These are phyloP conservation scores for Amanita rimosa DNA, from an alignment of 768 basidiomycete species.

Conservation along the genomic window DNA sequence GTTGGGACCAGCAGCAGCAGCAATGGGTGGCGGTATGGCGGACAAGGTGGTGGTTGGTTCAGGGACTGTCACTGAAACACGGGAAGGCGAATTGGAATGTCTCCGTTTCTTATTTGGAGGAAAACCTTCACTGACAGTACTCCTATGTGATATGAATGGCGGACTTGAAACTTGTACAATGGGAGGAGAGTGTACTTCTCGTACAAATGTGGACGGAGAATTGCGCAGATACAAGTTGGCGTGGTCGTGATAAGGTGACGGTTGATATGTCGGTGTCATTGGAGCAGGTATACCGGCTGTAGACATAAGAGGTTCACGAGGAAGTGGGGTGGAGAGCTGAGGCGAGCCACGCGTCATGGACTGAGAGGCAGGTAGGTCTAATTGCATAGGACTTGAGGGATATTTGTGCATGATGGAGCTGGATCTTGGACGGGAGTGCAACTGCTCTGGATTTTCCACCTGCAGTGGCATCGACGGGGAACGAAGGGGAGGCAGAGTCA, in stretches of 20 bases:
- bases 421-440: constrained; percentile 1
- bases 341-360: constrained; percentile 3
- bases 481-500: not conserved
- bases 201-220: not conserved
- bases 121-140: not conserved
- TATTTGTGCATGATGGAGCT: constrained; percentile 1
- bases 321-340: not conserved
- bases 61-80: not conserved
- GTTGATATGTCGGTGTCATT: not conserved
- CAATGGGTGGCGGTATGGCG: constrained; percentile 7
- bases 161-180: not conserved
- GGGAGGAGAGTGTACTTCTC: constrained; percentile 3
- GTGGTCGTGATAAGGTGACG: not conserved
- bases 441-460: constrained; percentile 4
- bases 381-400: constrained; percentile 5
- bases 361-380: not conserved
- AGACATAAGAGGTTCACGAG: not conserved
- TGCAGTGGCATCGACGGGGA: constrained; percentile 5
- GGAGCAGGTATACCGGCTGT: not conserved
- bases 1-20: constrained; percentile 7
- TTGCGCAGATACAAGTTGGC: not conserved
- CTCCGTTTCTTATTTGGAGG: constrained; percentile 5
- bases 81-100: constrained; percentile 4
- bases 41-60: constrained; percentile 1
- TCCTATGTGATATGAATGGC: not conserved